Evolutionary conservation across 345 rosid genomes (phyloP), one percentile per base, ranked within the genome.

Genomic region (Odontarrhena argentea): DNA sequence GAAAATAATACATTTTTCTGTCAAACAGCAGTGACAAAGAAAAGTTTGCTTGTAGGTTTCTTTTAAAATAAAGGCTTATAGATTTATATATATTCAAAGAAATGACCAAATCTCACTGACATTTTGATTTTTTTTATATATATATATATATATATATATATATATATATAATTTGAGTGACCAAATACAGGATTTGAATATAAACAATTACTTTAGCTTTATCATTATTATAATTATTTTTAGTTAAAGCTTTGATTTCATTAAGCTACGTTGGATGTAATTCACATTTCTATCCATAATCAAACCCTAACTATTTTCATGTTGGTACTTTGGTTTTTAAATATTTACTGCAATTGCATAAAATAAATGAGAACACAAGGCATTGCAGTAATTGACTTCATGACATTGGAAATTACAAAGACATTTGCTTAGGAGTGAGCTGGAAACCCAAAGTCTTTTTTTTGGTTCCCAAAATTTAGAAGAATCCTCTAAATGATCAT

Each of bases 351-450:
- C 22, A 18, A 18, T 18, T 18, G 22, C 32, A 11, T 37, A 47
- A 12, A 47, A 48, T 40, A 58, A 50, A 45, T 60, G 52, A 13
- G 48, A 53, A 14, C 14, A 53, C 13, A 47, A 70, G 34, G 63
- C 15, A 40, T 36, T 9, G 49, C 15, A 55, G 43, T 47, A 30
- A 63, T 32, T 64, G 30, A 34, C 35, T 57, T 64, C 8, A 0
- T 35, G 67, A 57, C 76, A 65, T 72, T 58, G 76, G 60, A 72
- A 72, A 50, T 72, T 60, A 72, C 76, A 57, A 12, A 50, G 40
- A 65, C 41, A 57, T 35, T 58, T 72, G 60, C 34, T 45, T 42
- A 41, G 7, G 22, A 72, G 14, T 64, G 52, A 55, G 52, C 70
- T 72, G 65, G 59, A 41, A 56, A 56, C 32, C 52, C 13, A 48